Evolutionary conservation across 352 stramenopile genomes (phyloP), one percentile per base, ranked within the genome.

Genomic region (Pythium angustatum): DNA sequence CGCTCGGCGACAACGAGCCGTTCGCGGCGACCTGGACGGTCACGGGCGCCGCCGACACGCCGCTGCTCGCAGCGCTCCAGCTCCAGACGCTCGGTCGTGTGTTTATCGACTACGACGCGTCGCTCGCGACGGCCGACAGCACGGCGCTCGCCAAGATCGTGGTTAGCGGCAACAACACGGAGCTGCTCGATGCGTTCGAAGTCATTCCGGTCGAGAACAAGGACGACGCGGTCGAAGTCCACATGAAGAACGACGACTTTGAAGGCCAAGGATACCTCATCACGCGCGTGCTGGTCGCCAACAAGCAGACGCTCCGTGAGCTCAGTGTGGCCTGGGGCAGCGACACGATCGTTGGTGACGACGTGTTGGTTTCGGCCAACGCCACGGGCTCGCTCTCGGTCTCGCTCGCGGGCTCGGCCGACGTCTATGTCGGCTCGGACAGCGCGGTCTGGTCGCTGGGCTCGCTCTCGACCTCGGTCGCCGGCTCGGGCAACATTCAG

Each of bases 81-180:
- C 19, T 79, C 19, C 62, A 72, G 27, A 63, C 76, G 19, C 62
- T 68, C 0, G 75, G 75, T 50, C 76, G 69, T 38, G 71, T 82
- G 22, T 79, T 82, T 61, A 71, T 82, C 31, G 72, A 79, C 52
- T 70, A 71, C 47, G 71, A 77, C 56, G 33, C 30, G 7, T 75
- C 71, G 2, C 45, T 78, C 21, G 38, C 44, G n/a, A 28, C 31
- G 28, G 56, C 40, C 38, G 58, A 54, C 47, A 55, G 27, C 28
- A 26, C 48, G 17, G 58, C 71, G 10, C 26, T 59, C 5, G 74
- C 68, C 19, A 71, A 67, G 56, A 24, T 81, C 27, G 60, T 77
- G 41, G 60, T 81, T 41, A 66, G 52, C 2, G 68, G 71, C 12
- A 75, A 69, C 48, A 65, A 33, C 1, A 19, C 52, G 2, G 57